Evolutionary conservation across 495 filamentous ascomycete genomes (phyloP), one percentile per base, ranked within the genome.

Genomic region (Trichoderma reesei): DNA sequence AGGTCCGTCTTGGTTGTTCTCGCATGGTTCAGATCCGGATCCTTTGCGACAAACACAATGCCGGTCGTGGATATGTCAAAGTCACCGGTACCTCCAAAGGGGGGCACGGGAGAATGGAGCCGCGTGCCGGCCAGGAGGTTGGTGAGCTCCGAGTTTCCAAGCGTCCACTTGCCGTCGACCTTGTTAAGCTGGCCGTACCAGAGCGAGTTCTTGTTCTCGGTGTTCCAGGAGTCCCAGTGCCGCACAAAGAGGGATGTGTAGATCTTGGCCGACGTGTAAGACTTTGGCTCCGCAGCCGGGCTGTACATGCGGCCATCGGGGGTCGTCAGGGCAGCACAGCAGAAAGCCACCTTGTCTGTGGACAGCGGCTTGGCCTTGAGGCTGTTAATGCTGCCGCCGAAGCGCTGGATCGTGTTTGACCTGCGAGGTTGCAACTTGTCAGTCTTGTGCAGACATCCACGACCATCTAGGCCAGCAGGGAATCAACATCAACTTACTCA

Each of bases 41-140:
- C 91, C 68, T 91, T 95, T 0, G 92, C 86, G 37, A 95, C 85
- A 72, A 96, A 96, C 2, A 89, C 85, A 64, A 97, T 79, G 2
- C 83, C 83, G 62, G 70, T 74, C 46, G 75, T 72, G 56, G 77
- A 74, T 64, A 85, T 80, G 67, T 82, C 84, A 63, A 80, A 89
- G 70, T 88, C 83, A 37, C 74, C 74, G 31, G 80, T 68, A 41
- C 79, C 78, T 11, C 79, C 80, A 69, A 89, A 81, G 0, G 83
- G 79, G 56, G 83, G 72, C 8, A 85, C 82, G 1, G 88, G 87
- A 4, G 81, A 84, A 63, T 84, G 83, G n/a, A 89, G 76, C 10
- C 70, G 70, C 1, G 81, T 82, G 10, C 77, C 79, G 6, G 77
- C 80, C 31, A 90, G 76, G 8, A 85, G 82, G 70, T 90, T 90